phyloP scores from a whole-genome alignment of 306 rosid species.

The Fragaria iinumae region DNA sequence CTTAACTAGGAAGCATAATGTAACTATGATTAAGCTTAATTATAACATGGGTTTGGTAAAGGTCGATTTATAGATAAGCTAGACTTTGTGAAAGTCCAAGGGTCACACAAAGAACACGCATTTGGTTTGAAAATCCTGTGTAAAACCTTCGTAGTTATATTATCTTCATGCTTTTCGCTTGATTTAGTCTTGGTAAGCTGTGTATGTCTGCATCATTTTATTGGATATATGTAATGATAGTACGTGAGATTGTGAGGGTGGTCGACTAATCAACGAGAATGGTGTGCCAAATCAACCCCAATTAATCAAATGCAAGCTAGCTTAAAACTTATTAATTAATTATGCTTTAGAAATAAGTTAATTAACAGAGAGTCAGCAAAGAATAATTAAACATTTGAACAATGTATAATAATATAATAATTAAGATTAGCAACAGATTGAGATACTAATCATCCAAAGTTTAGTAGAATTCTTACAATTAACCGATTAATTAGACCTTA shows the following conservation, averaged over 20 bases:
- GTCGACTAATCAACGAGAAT: neutral
- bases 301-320: neutral
- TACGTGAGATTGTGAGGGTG: neutral
- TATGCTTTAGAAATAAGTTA: neutral
- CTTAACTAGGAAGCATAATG: neutral
- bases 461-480: neutral
- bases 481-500: neutral
- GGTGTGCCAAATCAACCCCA: neutral
- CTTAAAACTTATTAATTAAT: neutral
- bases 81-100: neutral
- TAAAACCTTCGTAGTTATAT: neutral
- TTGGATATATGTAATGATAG: neutral
- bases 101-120: neutral
- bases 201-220: neutral
- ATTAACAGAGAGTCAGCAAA: neutral
- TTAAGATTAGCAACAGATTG: neutral
- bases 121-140: neutral
- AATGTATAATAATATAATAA: neutral
- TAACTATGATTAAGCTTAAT: neutral
- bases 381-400: neutral
- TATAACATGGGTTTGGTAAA: conserved; percentile 2
- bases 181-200: neutral
- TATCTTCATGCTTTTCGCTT: neutral
- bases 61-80: neutral
- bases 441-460: neutral